These are phyloP conservation scores for Pelargonium citronellum DNA, from an alignment of 441 rosid species.

Conservation along the genomic window DNA sequence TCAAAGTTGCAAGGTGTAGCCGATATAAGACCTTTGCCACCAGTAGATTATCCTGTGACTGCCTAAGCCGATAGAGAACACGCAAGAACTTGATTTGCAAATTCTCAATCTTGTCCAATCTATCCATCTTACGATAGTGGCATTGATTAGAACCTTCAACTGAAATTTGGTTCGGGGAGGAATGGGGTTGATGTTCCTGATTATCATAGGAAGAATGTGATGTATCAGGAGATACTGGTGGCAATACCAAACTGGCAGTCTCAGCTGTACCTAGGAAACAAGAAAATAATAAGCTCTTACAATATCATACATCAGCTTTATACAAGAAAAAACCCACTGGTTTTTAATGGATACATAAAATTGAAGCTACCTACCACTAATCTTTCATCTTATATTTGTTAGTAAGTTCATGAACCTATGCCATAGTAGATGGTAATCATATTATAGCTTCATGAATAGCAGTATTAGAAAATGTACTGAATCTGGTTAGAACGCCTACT, in stretches of 20 bases:
- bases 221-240: slow-evolving; percentile 32
- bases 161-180: slow-evolving; percentile 34
- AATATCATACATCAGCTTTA: neutral
- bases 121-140: slow-evolving; percentile 31
- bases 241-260: slow-evolving; percentile 26
- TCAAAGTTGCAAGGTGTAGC: slow-evolving; percentile 60
- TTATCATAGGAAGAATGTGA: slow-evolving; percentile 36
- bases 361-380: neutral
- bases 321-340: neutral
- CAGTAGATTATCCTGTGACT: slow-evolving; percentile 49
- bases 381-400: neutral
- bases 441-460: neutral
- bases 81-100: slow-evolving; percentile 70
- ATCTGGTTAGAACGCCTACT: neutral
- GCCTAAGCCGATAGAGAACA: slow-evolving; percentile 57
- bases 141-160: slow-evolving; percentile 37
- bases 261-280: slow-evolving; percentile 34
- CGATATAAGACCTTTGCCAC: slow-evolving; percentile 79
- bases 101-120: slow-evolving; percentile 53
- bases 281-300: slow-evolving; percentile 20
- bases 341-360: neutral
- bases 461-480: neutral
- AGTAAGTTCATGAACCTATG: neutral
- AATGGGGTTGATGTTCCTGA: slow-evolving; percentile 33
- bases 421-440: neutral